Base-by-base conservation (phyloP, 2,329 filamentous ascomycete species). In the Sporothrix variecibatus region DNA sequence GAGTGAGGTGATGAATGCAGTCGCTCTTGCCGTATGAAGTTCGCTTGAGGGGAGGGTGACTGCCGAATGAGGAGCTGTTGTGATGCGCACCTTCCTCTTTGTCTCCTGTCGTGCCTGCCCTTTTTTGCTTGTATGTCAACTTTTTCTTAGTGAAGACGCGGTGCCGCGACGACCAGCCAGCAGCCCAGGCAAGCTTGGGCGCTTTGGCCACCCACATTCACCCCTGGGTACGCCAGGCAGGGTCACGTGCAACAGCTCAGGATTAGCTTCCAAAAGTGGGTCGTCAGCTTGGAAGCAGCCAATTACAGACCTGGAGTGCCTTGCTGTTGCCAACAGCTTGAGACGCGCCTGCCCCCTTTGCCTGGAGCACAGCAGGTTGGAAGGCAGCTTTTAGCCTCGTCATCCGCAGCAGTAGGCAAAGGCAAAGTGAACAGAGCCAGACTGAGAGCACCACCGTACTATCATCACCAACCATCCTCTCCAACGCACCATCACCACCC, bases 351-450 rank as follows among this genome's bases (percentile, higher is more conserved):
- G 51, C 49, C 23, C 43, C 40, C 40, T 40, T 60, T 56, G 70
- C 73, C 43, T 49, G 43, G 43, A 75, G 56, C 60, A 31, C 72
- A 58, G 49, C 38, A 43, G 56, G 38, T 69, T 73, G 78, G 80
- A 83, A 86, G 85, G 85, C 85, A 86, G 84, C 85, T 84, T 83
- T 81, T 83, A 85, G 86, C 86, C 85, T 87, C 86, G 86, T 87
- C 86, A 87, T 86, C 85, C n/a, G 62, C 26, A 64, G 46, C 67
- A 31, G 51, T 28, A 56, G 43, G 26, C 40, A 69, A 72, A 72
- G 71, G 58, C 62, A 56, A n/a, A 38, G 43, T 31, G 53, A 34
- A 34, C 53, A 28, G n/a, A 62, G 38, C 67, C 38, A 31, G 23
- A 26, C 17, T 34, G 20, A 40, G 17, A 51, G 26, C 71, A 43